Conservation (phyloP, 345 rosid genomes). For the Acer yangbiense region DNA sequence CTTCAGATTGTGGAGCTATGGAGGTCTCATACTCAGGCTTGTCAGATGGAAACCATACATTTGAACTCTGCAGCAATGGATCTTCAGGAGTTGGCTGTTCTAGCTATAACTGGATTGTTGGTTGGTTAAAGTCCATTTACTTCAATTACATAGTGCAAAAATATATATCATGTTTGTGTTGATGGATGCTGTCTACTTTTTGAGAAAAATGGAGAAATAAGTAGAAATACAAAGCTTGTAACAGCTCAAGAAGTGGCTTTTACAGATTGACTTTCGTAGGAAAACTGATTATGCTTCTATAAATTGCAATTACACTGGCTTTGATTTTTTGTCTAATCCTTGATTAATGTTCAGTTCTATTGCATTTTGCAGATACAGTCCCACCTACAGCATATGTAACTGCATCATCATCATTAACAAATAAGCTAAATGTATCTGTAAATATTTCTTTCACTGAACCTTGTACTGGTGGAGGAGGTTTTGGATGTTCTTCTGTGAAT, state of each 20-base stretch:
- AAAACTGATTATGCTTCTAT: background rate
- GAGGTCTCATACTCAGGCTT: constrained; percentile 53
- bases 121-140: constrained; percentile 55
- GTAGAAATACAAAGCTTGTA: background rate
- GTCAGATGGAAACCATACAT: constrained; percentile 76
- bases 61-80: constrained; percentile 65
- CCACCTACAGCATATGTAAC: constrained; percentile 75
- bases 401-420: constrained; percentile 70
- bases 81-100: constrained; percentile 58
- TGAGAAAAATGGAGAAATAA: background rate
- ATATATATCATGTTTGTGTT: background rate
- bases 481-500: constrained; percentile 72
- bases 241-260: background rate
- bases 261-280: background rate
- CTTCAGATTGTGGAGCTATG: constrained; percentile 57
- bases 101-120: constrained; percentile 75
- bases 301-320: background rate
- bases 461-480: constrained; percentile 74
- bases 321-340: constrained; percentile 6
- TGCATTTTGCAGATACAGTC: constrained; percentile 62
- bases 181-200: background rate
- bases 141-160: background rate
- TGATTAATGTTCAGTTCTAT: constrained; percentile 17
- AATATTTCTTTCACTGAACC: constrained; percentile 75
- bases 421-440: constrained; percentile 71